Percentiles rank a stretch among this genome's conserved stretches.
These are phyloP conservation scores for Hansenula anomala DNA, from an alignment of 1,139 yeast genomes.

Conservation along the genomic window DNA sequence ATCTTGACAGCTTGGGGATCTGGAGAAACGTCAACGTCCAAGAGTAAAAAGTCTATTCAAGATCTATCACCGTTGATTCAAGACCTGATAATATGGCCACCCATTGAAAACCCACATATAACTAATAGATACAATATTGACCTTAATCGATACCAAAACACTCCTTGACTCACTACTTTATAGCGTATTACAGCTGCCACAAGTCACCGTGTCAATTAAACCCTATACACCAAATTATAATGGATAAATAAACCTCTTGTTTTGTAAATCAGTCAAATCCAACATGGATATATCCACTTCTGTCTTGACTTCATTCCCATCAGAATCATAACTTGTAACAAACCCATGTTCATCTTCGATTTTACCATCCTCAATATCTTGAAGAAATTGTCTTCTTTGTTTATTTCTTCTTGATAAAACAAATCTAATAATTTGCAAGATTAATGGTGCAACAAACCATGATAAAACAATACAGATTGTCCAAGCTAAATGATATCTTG, in stretches of 20 bases:
- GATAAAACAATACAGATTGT: constrained; percentile 28
- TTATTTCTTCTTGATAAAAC: constrained; percentile 30
- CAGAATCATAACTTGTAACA: constrained; percentile 25
- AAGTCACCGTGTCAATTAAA: too few species aligned
- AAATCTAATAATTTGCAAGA: constrained; percentile 26
- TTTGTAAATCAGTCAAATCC: constrained; percentile 43
- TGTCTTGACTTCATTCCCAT: constrained; percentile 23
- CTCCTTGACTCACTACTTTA: too few species aligned
- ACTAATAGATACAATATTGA: too few species aligned
- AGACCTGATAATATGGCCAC: too few species aligned
- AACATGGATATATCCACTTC: constrained; percentile 35
- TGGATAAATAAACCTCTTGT: constrained; percentile 38
- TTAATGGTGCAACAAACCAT: constrained; percentile 26
- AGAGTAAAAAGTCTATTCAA: too few species aligned
- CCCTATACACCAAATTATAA: too few species aligned
- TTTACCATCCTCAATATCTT: constrained; percentile 10
- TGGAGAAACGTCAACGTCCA: too few species aligned
- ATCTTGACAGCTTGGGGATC: too few species aligned
- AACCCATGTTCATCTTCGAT: constrained; percentile 16
- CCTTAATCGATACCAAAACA: too few species aligned
- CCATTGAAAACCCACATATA: too few species aligned
- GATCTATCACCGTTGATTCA: too few species aligned
- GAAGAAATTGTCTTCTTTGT: constrained; percentile 17
- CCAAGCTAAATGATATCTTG: constrained; percentile 28
- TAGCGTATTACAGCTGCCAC: too few species aligned